phyloP scores from a whole-genome alignment of 768 basidiomycete genomes.

The Chalciporus sphaerocephalus region DNA sequence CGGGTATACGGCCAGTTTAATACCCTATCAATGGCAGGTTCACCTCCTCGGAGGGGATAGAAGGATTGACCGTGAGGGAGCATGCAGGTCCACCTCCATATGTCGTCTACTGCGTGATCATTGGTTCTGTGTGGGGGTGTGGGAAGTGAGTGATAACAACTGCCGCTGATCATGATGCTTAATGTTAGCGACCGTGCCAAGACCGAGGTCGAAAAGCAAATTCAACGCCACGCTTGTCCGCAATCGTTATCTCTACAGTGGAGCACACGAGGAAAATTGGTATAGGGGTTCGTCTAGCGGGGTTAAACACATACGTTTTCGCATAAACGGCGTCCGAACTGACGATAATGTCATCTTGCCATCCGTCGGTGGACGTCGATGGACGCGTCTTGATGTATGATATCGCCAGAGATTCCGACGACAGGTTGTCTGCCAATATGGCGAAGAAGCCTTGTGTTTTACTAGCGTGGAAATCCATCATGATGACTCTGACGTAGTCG shows the following conservation, averaged over 20 bases:
- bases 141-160: too few relatives aligned
- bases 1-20: conserved; percentile 1
- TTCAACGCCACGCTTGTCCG: conserved; percentile 91
- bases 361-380: conserved; percentile 81
- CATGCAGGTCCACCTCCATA: not conserved
- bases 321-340: conserved; percentile 98
- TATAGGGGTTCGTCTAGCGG: not conserved
- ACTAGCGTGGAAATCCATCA: conserved; percentile 97
- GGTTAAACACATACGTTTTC: conserved; percentile 72
- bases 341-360: conserved; percentile 86
- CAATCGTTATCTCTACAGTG: conserved; percentile 84
- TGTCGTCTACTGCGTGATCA: not conserved
- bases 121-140: too few relatives aligned
- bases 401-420: conserved; percentile 93
- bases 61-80: not conserved
- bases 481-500: too few relatives aligned
- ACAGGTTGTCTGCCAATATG: conserved; percentile 96
- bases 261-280: conserved; percentile 1
- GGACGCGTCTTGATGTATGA: conserved; percentile 86
- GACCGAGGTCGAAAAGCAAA: too few relatives aligned
- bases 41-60: not conserved
- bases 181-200: too few relatives aligned
- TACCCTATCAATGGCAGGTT: not conserved
- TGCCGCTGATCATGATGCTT: too few relatives aligned
- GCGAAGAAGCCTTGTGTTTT: conserved; percentile 99